A percentile compares a stretch with the other conserved stretches of the same genome.
Conservation (phyloP, 2,329 filamentous ascomycete genomes). For the Epichloe uncinata region DNA sequence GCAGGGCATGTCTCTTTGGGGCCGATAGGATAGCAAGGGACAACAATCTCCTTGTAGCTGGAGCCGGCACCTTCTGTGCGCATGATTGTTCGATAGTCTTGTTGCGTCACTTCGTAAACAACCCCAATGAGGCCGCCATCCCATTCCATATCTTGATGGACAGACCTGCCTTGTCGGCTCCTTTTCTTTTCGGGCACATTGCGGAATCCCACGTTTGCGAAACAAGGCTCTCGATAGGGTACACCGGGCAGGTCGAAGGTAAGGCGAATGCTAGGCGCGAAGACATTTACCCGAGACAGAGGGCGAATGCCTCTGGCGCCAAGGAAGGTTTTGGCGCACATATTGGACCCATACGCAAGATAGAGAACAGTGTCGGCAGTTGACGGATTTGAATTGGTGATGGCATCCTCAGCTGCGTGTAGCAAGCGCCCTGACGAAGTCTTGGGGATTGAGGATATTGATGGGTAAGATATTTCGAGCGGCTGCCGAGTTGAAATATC, state of each 20-base stretch:
- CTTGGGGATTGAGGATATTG: conserved; percentile 19
- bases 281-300: conserved; percentile 66
- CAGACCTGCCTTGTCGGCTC: conserved; percentile 10
- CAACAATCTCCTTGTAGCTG: conserved; percentile 71
- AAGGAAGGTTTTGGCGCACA: conserved; percentile 67
- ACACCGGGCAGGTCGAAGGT: conserved; percentile 78
- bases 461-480: conserved; percentile 13
- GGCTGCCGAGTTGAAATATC: conserved; percentile 10
- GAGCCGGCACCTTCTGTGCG: conserved; percentile 79
- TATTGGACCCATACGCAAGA: conserved; percentile 85
- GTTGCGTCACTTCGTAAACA: conserved; percentile 81
- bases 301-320: conserved; percentile 68
- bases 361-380: conserved; percentile 50
- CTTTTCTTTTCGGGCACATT: conserved; percentile 31
- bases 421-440: conserved; percentile 18
- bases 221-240: conserved; percentile 82
- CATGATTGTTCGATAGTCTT: conserved; percentile 77
- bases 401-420: conserved; percentile 14
- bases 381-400: conserved; percentile 12
- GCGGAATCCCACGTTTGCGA: conserved; percentile 64
- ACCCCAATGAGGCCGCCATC: conserved; percentile 77
- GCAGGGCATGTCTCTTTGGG: conserved; percentile 48
- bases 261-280: conserved; percentile 63
- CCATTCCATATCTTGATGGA: conserved; percentile 35
- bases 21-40: conserved; percentile 62